phyloP scores from a whole-genome alignment of 257 asterid genomes.

The Scutellaria barbata region DNA sequence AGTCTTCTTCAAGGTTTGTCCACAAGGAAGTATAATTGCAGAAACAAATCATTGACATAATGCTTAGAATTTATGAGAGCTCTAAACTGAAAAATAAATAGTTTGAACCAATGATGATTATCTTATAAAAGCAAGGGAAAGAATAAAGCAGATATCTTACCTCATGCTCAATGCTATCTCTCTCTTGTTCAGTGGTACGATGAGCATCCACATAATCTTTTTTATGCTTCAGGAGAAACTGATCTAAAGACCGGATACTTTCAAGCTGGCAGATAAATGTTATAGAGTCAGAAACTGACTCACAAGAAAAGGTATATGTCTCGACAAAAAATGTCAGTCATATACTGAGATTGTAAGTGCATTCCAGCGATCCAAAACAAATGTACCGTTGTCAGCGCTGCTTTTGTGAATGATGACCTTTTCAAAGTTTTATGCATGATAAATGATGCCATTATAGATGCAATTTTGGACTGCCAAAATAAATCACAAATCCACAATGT shows the following conservation, averaged over 20 bases:
- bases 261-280: conserved; percentile 59
- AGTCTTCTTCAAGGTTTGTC: neutral
- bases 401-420: conserved; percentile 74
- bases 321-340: conserved; percentile 7
- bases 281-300: conserved; percentile 1
- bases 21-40: neutral
- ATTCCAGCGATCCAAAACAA: conserved; percentile 3
- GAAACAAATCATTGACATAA: conserved; percentile 8
- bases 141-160: conserved; percentile 48
- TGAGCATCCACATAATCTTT: conserved; percentile 87
- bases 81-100: conserved; percentile 20
- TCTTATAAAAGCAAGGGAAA: conserved; percentile 25
- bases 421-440: conserved; percentile 74
- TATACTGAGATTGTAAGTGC: neutral
- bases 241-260: conserved; percentile 73
- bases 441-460: conserved; percentile 80
- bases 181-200: conserved; percentile 91
- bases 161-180: conserved; percentile 95
- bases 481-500: neutral
- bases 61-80: conserved; percentile 1
- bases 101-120: neutral
- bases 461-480: conserved; percentile 74
- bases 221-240: conserved; percentile 86
- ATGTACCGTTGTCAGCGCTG: conserved; percentile 80
- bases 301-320: neutral